Evolutionary conservation across 2,329 filamentous ascomycete genomes (phyloP).

Genomic region (Aspergillus intermedius): DNA sequence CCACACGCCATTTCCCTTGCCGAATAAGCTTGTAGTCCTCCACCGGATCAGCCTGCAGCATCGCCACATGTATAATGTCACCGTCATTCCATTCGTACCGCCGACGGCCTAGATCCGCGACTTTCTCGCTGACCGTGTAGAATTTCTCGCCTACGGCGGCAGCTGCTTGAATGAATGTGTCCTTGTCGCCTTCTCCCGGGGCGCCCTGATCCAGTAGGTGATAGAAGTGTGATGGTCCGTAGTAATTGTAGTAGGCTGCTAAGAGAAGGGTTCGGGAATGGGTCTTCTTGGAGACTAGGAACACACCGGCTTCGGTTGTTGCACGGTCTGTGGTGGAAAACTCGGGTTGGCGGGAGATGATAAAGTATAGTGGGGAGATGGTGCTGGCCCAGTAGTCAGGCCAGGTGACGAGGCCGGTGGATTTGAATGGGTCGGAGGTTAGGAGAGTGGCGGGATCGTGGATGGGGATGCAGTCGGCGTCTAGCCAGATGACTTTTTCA

Average conservation of each 20-base stretch:
- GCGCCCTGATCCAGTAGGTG: constrained; percentile 25
- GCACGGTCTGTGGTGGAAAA: constrained; percentile 25
- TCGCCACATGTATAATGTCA: constrained; percentile 12
- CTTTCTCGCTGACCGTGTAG: constrained; percentile 21
- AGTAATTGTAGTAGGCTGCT: constrained; percentile 30
- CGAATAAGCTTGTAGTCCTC: constrained; percentile 22
- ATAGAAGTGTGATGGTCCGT: constrained; percentile 23
- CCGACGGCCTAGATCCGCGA: constrained; percentile 12
- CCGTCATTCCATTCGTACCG: constrained; percentile 7
- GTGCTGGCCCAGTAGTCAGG: constrained; percentile 45
- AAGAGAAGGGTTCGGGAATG: constrained; percentile 26
- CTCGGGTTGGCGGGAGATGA: constrained; percentile 31
- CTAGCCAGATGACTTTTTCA: constrained; percentile 50
- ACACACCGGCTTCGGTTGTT: constrained; percentile 27
- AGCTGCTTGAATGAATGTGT: constrained; percentile 24
- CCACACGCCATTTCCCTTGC: constrained; percentile 14
- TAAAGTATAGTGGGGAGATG: constrained; percentile 33
- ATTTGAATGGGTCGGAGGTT: constrained; percentile 42
- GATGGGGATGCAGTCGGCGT: constrained; percentile 49
- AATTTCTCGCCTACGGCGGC: constrained; percentile 14
- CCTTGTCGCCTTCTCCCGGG: constrained; percentile 23
- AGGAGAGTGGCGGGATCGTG: constrained; percentile 40
- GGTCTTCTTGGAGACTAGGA: constrained; percentile 28
- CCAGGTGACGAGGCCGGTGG: constrained; percentile 51
- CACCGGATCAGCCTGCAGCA: constrained; percentile 22